Evolutionary conservation across 495 filamentous ascomycete genomes (phyloP).

Genomic region (Extremus antarcticus): DNA sequence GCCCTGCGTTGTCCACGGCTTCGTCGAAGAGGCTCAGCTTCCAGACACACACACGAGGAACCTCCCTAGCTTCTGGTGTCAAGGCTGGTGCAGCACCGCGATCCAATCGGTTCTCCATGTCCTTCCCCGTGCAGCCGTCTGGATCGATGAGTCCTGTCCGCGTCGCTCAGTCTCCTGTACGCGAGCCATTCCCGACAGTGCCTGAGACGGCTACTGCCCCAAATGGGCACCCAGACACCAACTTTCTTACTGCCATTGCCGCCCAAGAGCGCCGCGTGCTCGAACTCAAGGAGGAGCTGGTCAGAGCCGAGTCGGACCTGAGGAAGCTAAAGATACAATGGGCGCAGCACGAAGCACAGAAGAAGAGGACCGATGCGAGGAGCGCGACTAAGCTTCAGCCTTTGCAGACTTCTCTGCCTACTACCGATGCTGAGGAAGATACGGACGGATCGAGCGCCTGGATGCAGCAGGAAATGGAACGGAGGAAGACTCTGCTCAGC

Average conservation of each 20-base stretch:
- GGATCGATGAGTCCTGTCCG: constrained; percentile 13
- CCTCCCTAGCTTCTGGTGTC: constrained; percentile 3
- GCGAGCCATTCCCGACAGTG: constrained; percentile 1
- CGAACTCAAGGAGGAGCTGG: constrained; percentile 80
- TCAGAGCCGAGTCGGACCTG: constrained; percentile 68
- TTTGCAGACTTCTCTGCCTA: constrained; percentile 32
- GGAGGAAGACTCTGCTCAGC: constrained; percentile 46
- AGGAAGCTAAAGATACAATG: constrained; percentile 69
- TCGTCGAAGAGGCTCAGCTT: neutral
- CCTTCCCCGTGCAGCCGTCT: constrained; percentile 53
- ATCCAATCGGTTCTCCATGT: constrained; percentile 69
- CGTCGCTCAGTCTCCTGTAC: constrained; percentile 7
- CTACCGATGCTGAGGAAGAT: constrained; percentile 23
- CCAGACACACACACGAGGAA: constrained; percentile 5
- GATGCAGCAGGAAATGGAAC: constrained; percentile 45
- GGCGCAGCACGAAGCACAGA: constrained; percentile 64
- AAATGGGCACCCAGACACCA: constrained; percentile 53
- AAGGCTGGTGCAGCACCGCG: constrained; percentile 27
- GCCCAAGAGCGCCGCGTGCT: constrained; percentile 88
- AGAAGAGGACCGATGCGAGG: constrained; percentile 57
- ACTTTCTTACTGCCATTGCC: constrained; percentile 76
- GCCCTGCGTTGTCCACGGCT: constrained; percentile 1
- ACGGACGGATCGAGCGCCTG: constrained; percentile 29
- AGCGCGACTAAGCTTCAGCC: constrained; percentile 47
- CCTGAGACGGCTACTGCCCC: constrained; percentile 39